Conservation (phyloP, 257 asterid genomes). For the Ehretia macrophylla region DNA sequence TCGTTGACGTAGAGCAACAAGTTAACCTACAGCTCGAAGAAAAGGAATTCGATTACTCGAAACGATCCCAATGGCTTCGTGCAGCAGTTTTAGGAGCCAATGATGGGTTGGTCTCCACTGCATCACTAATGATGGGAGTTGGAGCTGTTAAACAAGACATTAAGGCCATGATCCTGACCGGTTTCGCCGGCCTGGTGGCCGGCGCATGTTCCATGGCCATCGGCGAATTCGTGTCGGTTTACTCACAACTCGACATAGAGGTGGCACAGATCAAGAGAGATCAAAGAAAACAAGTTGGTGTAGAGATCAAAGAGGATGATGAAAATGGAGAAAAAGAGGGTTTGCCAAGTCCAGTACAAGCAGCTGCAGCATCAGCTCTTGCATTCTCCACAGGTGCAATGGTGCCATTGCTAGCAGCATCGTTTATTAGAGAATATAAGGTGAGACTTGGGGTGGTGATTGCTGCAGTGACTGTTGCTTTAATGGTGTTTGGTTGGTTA, state of each 20-base stretch:
- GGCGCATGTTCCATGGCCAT: slow-evolving; percentile 93
- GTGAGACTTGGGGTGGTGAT: slow-evolving; percentile 53
- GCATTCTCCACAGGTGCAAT: slow-evolving; percentile 69
- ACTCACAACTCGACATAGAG: slow-evolving; percentile 74
- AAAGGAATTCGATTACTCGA: slow-evolving; percentile 57
- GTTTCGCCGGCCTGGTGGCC: slow-evolving; percentile 78
- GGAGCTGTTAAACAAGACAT: slow-evolving; percentile 81
- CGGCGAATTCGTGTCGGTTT: slow-evolving; percentile 78
- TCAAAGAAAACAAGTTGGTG: slow-evolving; percentile 14
- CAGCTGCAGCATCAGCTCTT: slow-evolving; percentile 75
- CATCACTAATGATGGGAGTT: slow-evolving; percentile 81
- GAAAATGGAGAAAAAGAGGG: slow-evolving; percentile 18
- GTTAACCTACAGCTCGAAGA: slow-evolving; percentile 11
- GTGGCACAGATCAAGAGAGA: slow-evolving; percentile 56
- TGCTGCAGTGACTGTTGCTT: slow-evolving; percentile 55
- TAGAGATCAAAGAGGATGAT: background rate
- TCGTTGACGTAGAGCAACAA: slow-evolving; percentile 24
- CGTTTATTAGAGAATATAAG: slow-evolving; percentile 55
- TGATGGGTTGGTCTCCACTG: slow-evolving; percentile 74
- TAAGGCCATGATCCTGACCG: slow-evolving; percentile 58
- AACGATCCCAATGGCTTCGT: slow-evolving; percentile 83
- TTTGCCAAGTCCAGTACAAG: slow-evolving; percentile 68
- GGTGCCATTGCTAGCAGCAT: slow-evolving; percentile 76
- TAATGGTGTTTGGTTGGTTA: slow-evolving; percentile 65
- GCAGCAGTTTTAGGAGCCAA: slow-evolving; percentile 89